Conservation (phyloP, 164 flowering plant species). For the Dillenia turbinata region DNA sequence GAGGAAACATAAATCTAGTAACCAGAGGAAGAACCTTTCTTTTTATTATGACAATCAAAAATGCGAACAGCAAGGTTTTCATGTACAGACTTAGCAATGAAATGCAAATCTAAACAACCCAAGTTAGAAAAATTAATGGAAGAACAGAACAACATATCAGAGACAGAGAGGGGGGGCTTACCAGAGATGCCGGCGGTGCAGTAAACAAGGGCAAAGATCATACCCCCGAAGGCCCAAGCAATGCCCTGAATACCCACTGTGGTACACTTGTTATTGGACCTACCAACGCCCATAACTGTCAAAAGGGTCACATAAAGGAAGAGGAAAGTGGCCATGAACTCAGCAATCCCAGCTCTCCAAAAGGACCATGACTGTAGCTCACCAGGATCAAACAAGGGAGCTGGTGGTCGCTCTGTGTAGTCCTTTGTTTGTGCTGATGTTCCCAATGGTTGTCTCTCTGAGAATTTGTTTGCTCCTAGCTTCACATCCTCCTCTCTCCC, state of each 20-base stretch:
- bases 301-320: slow-evolving; percentile 56
- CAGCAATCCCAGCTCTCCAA: slow-evolving; percentile 61
- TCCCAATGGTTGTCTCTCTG: slow-evolving; percentile 58
- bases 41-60: too few species aligned
- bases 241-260: slow-evolving; percentile 60
- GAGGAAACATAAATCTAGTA: too few species aligned
- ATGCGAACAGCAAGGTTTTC: too few species aligned
- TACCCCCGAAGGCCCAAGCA: slow-evolving; percentile 73
- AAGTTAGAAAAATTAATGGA: neutral
- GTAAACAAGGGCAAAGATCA: slow-evolving; percentile 68
- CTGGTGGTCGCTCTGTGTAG: slow-evolving; percentile 62
- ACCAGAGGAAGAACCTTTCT: too few species aligned
- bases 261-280: slow-evolving; percentile 38
- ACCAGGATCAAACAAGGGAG: slow-evolving; percentile 51
- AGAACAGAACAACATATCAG: neutral
- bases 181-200: slow-evolving; percentile 77
- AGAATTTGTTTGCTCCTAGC: slow-evolving; percentile 58
- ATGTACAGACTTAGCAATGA: neutral
- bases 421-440: slow-evolving; percentile 58
- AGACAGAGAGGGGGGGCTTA: slow-evolving; percentile 7
- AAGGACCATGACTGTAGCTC: slow-evolving; percentile 60
- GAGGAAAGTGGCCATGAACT: slow-evolving; percentile 55
- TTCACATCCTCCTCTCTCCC: slow-evolving; percentile 56
- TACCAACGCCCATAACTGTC: slow-evolving; percentile 53
- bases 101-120: neutral